Evolutionary conservation across 1,284 basidiomycete genomes (phyloP), one percentile per base, ranked within the genome.

Genomic region (Irpex sp.): DNA sequence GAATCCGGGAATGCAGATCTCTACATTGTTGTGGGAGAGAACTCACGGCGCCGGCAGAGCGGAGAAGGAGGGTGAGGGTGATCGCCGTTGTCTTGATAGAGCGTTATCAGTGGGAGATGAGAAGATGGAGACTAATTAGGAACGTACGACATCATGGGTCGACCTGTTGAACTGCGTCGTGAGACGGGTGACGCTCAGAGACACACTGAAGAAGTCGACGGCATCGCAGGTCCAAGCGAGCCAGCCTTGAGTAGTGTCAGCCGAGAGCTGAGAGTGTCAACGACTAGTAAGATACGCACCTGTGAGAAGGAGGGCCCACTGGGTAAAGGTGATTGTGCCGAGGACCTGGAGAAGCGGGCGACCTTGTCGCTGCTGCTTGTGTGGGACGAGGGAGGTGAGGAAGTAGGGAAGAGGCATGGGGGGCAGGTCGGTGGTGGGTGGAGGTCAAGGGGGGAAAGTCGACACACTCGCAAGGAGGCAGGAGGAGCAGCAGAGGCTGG

Each of bases 11-110:
- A 56, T 45, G 59, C 47, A 12, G 56, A 48, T n/a, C 16, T 39
- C 33, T 35, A 19, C 21, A 19, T 51, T 16, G 9, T 51, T 51
- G n/a, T 33, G 59, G 4, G 48, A 14, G 33, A 18, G 47, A 56
- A 67, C 80, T 74, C 61, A 88, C 84, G 36, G 95, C 95, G 23
- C 96, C 96, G 36, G 85, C 76, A 1, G 91, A 90, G 58, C 96
- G 87, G 79, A 97, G 93, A 36, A 98, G 85, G 1, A 98, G 81
- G 0, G 96, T 98, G 56, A 98, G 82, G 3, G 96, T 98, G 71
- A 99, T 95, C 6, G 93, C 84, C 33, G 86, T 86, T 56, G 91
- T 89, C 87, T 90, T 66, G 14, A 45, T 10, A 1, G 33, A 12
- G 33, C 48, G 21, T 39, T 16, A 37, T 62, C 28, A 18, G 60